Base-by-base conservation (phyloP, 306 rosid species). In the Aeschynomene evenia region DNA sequence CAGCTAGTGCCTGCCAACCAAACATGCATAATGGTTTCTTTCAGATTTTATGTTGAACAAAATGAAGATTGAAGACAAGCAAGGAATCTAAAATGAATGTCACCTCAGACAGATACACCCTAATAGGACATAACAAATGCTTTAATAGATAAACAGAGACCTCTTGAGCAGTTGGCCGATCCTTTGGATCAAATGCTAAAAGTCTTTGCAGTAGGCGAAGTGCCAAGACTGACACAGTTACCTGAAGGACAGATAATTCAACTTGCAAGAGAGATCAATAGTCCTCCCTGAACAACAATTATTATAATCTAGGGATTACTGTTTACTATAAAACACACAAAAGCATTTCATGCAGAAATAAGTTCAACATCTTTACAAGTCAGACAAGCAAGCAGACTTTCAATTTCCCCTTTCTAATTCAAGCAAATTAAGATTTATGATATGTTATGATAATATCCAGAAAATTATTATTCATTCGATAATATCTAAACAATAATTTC, bases 221-320 rank as follows among this genome's bases (percentile, higher is more conserved):
- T 56, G 97, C 97, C 34, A 71, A 63, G 82, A 91, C 85, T 73
- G 88, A 90, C 89, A 86, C 97, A 57, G 45, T 88, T 93, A 90
- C 97, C 98, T 93, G 92, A 88, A 84, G 77, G 85, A 88, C 83
- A 90, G 96, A 88, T 54, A 90, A 84, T 61, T 92, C 96, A 93
- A 90, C 96, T 86, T 90, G 94, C 96, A 88, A 84, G 94, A 93
- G 90, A 93, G 95, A 85, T 93, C 94, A 86, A 85, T 84, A 86
- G 91, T 90, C 98, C 96, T 87, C 87, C 97, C 98, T 93, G 97
- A 93, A 93, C 98, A 88, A 93, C 87, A 90, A 92, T 90, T 94
- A 82, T 94, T 94, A 81, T 91, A 82, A 87, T 90, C 96, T 88
- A 94, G 85, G 97, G 76, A 90, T 94, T 87, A 90, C 88, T 94